Evolutionary conservation across 2,329 filamentous ascomycete species (phyloP), one percentile per base, ranked within the genome.

Genomic region (Talaromyces sp.): DNA sequence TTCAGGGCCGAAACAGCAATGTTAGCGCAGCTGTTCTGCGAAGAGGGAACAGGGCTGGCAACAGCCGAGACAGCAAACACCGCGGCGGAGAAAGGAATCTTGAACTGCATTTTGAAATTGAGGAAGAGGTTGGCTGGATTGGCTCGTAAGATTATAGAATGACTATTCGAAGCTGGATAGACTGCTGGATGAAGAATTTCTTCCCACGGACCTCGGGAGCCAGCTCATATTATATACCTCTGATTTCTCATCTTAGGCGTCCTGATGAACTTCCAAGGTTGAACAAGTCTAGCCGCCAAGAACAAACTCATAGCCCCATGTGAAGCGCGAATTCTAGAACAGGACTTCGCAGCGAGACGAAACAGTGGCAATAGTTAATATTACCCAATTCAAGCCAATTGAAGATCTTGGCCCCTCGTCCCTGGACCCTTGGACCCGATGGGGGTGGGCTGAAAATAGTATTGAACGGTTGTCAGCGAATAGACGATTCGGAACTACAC

Each of bases 101-200:
- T 32, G 47, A 50, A 50, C 32, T 50, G 47, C 47, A 50, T 50
- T 29, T 24, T 44, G 40, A 42, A 32, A 9, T 16, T 39, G 17
- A 17, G 16, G 9, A 29, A n/a, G 7, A 33, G 14, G 24, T 2
- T 9, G 13, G 16, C 29, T 27, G 20, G 29, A 32, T 10, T 29
- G 16, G 11, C 14, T n/a, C 13, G 27, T 19, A 27, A 13, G 20
- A 27, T 9, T 27, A 20, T 24, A n/a, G n/a, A n/a, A n/a, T n/a
- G n/a, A n/a, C n/a, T n/a, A n/a, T n/a, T n/a, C n/a, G n/a, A 11
- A 10, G 22, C 10, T 13, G 14, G 14, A 14, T 3, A 32, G 10
- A n/a, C 11, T 35, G 33, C 13, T 35, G 33, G 10, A 32, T 32
- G 30, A 32, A 32, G n/a, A n/a, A n/a, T n/a, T n/a, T n/a, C n/a